Percentiles rank a stretch among this genome's conserved stretches.
These are phyloP conservation scores for Solanum gandarillasii DNA, from an alignment of 257 asterid species.

Conservation along the genomic window DNA sequence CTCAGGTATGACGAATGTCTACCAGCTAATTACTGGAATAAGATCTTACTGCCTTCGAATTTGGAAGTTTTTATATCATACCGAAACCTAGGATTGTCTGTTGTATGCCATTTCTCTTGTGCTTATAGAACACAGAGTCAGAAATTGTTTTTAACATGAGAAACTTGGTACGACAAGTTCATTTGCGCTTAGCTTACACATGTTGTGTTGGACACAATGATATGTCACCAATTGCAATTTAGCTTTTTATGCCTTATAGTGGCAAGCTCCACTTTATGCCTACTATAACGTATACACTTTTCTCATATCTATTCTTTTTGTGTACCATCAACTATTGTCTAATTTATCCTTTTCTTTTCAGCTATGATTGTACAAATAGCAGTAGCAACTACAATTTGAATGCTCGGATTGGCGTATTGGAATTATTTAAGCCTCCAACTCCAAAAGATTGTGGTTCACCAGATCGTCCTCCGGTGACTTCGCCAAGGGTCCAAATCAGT, in stretches of 20 bases:
- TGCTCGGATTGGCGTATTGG: slow-evolving; percentile 35
- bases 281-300: too few species aligned
- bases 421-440: slow-evolving; percentile 44
- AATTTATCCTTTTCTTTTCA: not conserved
- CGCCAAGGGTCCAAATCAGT: slow-evolving; percentile 48
- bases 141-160: too few species aligned
- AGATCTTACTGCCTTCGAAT: not conserved
- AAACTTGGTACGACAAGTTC: too few species aligned
- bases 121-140: too few species aligned
- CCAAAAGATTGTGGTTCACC: slow-evolving; percentile 67
- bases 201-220: not conserved
- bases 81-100: not conserved
- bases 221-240: too few species aligned
- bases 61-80: not conserved
- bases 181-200: too few species aligned
- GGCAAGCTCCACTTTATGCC: too few species aligned
- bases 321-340: not conserved
- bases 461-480: slow-evolving; percentile 62
- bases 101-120: too few species aligned
- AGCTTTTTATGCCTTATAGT: too few species aligned
- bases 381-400: slow-evolving; percentile 31
- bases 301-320: too few species aligned
- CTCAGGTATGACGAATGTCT: too few species aligned
- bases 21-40: too few species aligned
- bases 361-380: slow-evolving; percentile 46